A percentile compares a stretch with the other conserved stretches of the same genome.
phyloP scores from a whole-genome alignment of 768 basidiomycete genomes.

The Boletus rex-veris region DNA sequence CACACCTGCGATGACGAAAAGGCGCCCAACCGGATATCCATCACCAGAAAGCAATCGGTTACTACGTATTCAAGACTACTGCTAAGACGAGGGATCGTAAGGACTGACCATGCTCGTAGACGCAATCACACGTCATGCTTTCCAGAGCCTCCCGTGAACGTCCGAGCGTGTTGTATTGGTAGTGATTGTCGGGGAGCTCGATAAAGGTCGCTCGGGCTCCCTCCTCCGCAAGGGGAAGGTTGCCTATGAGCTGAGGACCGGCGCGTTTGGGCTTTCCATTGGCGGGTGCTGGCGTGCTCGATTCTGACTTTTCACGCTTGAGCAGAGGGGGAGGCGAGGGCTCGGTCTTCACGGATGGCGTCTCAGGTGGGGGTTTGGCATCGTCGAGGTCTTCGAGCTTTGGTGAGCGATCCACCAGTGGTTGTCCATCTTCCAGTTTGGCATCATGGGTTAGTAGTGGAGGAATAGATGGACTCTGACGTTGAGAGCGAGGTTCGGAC shows the following conservation, averaged over 20 bases:
- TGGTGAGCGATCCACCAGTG: conserved; percentile 3
- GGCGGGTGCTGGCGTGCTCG: conserved; percentile 34
- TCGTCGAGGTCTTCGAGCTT: conserved; percentile 24
- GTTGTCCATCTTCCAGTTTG: conserved; percentile 14
- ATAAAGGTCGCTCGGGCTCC: conserved; percentile 70
- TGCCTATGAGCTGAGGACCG: conserved; percentile 67
- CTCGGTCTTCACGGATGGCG: conserved; percentile 29
- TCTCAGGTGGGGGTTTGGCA: conserved; percentile 25
- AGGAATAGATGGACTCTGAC: conserved; percentile 26
- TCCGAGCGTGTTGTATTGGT: conserved; percentile 86
- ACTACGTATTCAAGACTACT: conserved; percentile 31
- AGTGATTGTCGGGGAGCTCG: conserved; percentile 74
- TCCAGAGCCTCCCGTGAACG: conserved; percentile 84
- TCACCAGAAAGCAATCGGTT: conserved; percentile 16
- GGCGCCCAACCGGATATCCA: conserved; percentile 16
- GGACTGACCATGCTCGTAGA: conserved; percentile 74
- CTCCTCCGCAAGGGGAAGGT: conserved; percentile 75
- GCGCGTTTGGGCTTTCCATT: conserved; percentile 36
- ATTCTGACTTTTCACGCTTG: conserved; percentile 34
- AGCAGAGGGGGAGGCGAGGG: conserved; percentile 28
- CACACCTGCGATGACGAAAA: conserved; percentile 41
- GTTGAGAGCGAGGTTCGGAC: conserved; percentile 28
- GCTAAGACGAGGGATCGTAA: conserved; percentile 9
- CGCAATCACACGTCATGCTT: conserved; percentile 95
- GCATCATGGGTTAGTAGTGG: conserved; percentile 8